These are phyloP conservation scores for Raddia distichophylla DNA, from an alignment of 176 grass and related monocot species.

Conservation along the genomic window DNA sequence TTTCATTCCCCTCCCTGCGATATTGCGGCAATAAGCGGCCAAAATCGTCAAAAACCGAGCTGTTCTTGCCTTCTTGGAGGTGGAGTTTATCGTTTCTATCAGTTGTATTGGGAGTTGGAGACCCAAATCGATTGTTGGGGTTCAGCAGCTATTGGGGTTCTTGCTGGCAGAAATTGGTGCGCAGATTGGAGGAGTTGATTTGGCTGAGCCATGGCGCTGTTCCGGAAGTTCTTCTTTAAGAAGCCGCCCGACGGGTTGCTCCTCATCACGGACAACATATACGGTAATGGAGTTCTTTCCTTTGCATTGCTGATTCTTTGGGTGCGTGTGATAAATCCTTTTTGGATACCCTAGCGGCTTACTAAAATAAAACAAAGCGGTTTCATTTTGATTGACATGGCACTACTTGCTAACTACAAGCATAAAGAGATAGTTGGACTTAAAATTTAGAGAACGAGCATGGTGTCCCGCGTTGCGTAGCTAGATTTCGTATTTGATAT, in stretches of 20 bases:
- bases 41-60: slow-evolving; percentile 2
- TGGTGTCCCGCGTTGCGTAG: no score
- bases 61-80: not conserved
- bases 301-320: slow-evolving; percentile 28
- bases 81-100: not conserved
- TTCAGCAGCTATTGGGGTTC: slow-evolving; percentile 12
- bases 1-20: not conserved
- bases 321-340: slow-evolving; percentile 27
- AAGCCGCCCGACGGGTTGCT: slow-evolving; percentile 88
- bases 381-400: not conserved
- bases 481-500: no score
- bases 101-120: not conserved
- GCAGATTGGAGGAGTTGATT: slow-evolving; percentile 27
- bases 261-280: slow-evolving; percentile 71
- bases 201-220: slow-evolving; percentile 48
- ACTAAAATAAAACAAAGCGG: slow-evolving; percentile 3
- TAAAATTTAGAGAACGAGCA: not conserved
- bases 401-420: not conserved
- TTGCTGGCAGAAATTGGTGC: not conserved
- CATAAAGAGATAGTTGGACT: not conserved
- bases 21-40: not conserved
- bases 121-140: slow-evolving; percentile 3
- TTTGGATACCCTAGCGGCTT: slow-evolving; percentile 3
- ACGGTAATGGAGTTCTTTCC: slow-evolving; percentile 53
- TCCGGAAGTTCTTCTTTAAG: slow-evolving; percentile 79